Evolutionary conservation across 2,329 filamentous ascomycete genomes (phyloP).

Genomic region (Gremmenia infestans): DNA sequence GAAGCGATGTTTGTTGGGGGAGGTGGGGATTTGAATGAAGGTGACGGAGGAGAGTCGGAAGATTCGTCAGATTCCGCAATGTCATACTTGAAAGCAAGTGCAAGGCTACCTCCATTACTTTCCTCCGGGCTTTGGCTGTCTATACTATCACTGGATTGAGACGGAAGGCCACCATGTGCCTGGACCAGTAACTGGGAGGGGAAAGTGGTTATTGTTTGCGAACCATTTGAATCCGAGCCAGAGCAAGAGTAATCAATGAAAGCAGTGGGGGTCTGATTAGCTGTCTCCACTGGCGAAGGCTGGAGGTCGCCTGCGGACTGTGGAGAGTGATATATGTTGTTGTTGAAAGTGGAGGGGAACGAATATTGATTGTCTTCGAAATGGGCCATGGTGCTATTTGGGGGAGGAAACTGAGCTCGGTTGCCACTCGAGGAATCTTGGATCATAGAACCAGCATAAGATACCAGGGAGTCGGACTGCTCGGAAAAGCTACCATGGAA

Average conservation of each 20-base stretch:
- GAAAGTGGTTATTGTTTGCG: constrained; percentile 18
- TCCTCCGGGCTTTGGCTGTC: constrained; percentile 21
- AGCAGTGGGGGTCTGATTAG: constrained; percentile 19
- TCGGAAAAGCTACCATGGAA: constrained; percentile 16
- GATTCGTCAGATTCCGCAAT: constrained; percentile 16
- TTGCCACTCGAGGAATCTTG: constrained; percentile 16
- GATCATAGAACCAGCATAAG: constrained; percentile 14
- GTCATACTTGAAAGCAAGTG: constrained; percentile 20
- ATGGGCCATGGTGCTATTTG: constrained; percentile 9
- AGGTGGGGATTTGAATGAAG: constrained; percentile 28
- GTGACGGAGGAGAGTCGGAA: constrained; percentile 20
- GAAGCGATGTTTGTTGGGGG: constrained; percentile 29
- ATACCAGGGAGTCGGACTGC: constrained; percentile 10
- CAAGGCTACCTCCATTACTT: constrained; percentile 10
- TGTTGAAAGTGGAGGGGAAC: constrained; percentile 16
- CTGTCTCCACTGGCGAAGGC: constrained; percentile 11
- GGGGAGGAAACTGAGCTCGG: constrained; percentile 24
- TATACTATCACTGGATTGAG: constrained; percentile 9
- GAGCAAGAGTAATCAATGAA: constrained; percentile 17
- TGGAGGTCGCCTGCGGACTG: constrained; percentile 14
- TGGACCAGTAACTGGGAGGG: constrained; percentile 22
- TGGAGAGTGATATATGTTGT: constrained; percentile 15
- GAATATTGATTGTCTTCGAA: constrained; percentile 17
- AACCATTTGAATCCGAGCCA: constrained; percentile 3
- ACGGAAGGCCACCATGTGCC: constrained; percentile 8